Evolutionary conservation across 139 green algal species (phyloP).

Genomic region (Spirogloea muscicola): DNA sequence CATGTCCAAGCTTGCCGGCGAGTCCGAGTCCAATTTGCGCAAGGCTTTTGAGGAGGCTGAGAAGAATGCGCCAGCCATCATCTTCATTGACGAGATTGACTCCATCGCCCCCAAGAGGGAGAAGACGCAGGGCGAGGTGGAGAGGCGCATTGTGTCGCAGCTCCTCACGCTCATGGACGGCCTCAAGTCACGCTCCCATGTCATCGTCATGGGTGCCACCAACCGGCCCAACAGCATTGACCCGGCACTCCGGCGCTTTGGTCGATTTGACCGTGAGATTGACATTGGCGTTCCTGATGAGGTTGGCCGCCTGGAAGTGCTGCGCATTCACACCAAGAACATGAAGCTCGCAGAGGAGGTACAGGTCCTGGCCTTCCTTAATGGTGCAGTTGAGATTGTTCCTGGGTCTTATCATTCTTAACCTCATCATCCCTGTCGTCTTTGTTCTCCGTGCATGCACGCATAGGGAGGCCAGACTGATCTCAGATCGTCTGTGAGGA

Average conservation of each 20-base stretch:
- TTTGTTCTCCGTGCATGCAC: too few relatives aligned
- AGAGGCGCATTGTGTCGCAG: conserved; percentile 97
- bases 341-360: conserved; percentile 94
- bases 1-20: conserved; percentile 96
- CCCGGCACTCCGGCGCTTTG: conserved; percentile 92
- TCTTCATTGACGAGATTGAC: conserved; percentile 99
- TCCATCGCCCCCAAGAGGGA: conserved; percentile 99
- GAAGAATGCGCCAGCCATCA: conserved; percentile 98
- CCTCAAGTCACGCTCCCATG: conserved; percentile 75
- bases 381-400: too few relatives aligned
- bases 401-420: too few relatives aligned
- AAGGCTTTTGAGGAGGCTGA: conserved; percentile 98
- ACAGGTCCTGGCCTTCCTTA: conserved; percentile 47
- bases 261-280: conserved; percentile 98
- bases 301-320: conserved; percentile 81
- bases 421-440: too few relatives aligned
- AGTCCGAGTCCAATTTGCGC: conserved; percentile 93
- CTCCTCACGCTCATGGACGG: conserved; percentile 99
- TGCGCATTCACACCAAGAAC: conserved; percentile 99
- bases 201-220: conserved; percentile 97
- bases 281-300: conserved; percentile 99
- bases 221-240: conserved; percentile 99
- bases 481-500: too few relatives aligned
- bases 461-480: too few relatives aligned
- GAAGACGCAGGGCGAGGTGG: conserved; percentile 98